These are phyloP conservation scores for Erythrophleum ivorense DNA, from an alignment of 331 rosid species.

Conservation along the genomic window DNA sequence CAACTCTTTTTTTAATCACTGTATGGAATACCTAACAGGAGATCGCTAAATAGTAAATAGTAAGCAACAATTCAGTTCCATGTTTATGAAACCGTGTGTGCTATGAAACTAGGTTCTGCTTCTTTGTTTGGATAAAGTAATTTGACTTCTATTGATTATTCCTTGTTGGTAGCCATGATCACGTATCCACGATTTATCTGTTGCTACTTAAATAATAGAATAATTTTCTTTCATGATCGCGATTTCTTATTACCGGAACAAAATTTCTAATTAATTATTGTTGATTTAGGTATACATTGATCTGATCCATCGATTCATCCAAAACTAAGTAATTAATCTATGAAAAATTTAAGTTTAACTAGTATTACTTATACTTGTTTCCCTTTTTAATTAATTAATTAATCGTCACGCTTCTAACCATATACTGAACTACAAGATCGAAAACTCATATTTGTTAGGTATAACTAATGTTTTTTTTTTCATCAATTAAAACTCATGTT, in stretches of 20 bases:
- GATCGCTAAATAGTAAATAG: background rate
- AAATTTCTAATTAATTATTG: no score
- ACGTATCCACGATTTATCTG: no score
- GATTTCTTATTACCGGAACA: no score
- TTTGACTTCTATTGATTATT: background rate
- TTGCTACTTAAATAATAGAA: no score
- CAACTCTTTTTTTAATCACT: conserved; percentile 16
- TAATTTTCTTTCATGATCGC: no score
- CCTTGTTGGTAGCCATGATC: background rate
- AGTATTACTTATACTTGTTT: no score
- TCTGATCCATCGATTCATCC: no score
- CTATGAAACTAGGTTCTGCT: background rate
- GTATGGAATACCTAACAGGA: conserved; percentile 22
- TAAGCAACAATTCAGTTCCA: background rate
- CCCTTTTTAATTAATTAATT: background rate
- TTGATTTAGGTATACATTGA: no score
- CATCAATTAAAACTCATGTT: background rate
- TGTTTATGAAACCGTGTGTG: conserved; percentile 7
- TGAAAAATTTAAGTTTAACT: no score
- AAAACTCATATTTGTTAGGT: background rate
- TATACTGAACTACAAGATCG: background rate
- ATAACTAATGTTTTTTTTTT: background rate
- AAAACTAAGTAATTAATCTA: no score
- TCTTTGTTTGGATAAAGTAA: background rate
- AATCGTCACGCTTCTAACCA: background rate